phyloP scores from a whole-genome alignment of 371 early-diverging fungal species.

The Lichtheimia corymbifera region DNA sequence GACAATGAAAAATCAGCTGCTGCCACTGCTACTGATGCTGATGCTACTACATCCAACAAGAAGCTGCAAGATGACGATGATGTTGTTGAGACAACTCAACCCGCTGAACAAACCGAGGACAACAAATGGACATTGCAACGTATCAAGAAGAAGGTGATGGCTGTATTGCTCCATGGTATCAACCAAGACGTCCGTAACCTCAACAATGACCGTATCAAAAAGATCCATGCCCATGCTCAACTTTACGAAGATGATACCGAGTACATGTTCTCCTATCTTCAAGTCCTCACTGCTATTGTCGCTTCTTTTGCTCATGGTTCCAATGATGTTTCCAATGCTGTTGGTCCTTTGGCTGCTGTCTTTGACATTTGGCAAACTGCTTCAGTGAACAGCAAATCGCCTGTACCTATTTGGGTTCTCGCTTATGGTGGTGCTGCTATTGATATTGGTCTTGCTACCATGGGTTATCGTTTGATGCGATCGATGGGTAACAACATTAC shows the following conservation, averaged over 20 bases:
- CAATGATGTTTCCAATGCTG: conserved; percentile 89
- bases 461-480: conserved; percentile 76
- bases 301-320: conserved; percentile 91
- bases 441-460: conserved; percentile 75
- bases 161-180: conserved; percentile 44
- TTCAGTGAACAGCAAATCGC: conserved; percentile 53
- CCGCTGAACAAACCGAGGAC: conserved; percentile 1
- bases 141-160: conserved; percentile 18
- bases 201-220: conserved; percentile 44
- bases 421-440: conserved; percentile 81
- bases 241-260: conserved; percentile 81
- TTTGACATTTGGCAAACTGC: conserved; percentile 73
- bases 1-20: conserved; percentile 2
- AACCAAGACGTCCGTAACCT: conserved; percentile 62
- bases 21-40: neutral
- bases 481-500: conserved; percentile 85
- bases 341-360: conserved; percentile 75
- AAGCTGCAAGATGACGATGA: conserved; percentile 5
- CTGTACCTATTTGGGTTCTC: conserved; percentile 77
- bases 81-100: neutral
- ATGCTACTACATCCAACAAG: conserved; percentile 10
- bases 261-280: conserved; percentile 81
- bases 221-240: conserved; percentile 64
- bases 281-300: conserved; percentile 83
- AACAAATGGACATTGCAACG: neutral